Evolutionary conservation across 23 red algal genomes (phyloP).

Genomic region (Chondrus crispus): DNA sequence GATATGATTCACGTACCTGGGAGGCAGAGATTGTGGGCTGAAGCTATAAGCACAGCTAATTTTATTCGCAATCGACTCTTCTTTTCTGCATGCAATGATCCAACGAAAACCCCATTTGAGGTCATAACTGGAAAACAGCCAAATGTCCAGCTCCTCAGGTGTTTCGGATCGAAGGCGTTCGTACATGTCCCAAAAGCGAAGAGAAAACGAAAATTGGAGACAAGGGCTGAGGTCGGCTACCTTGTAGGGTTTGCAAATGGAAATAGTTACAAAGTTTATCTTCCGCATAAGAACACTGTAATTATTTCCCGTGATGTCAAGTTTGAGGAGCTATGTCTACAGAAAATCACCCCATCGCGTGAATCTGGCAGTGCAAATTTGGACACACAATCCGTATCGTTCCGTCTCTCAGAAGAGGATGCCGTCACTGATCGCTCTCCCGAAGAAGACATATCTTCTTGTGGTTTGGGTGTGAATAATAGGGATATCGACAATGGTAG

Average conservation of each 20-base stretch:
- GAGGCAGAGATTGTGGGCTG: not conserved
- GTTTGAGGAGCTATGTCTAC: too few species aligned
- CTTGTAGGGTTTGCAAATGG: conserved; percentile 19
- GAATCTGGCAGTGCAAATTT: too few species aligned
- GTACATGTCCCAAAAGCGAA: not conserved
- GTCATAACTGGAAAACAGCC: not conserved
- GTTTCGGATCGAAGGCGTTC: conserved; percentile 1
- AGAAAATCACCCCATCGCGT: too few species aligned
- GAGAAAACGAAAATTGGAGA: not conserved
- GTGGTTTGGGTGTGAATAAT: too few species aligned
- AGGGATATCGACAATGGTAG: too few species aligned
- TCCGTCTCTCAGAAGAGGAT: too few species aligned
- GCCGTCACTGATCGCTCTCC: too few species aligned
- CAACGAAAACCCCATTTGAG: conserved; percentile 6
- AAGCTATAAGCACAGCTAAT: not conserved
- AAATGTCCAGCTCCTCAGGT: not conserved
- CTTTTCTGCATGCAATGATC: not conserved
- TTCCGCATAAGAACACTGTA: not conserved
- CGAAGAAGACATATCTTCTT: too few species aligned
- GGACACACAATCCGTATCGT: too few species aligned
- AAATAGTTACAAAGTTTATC: not conserved
- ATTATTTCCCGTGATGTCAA: not conserved
- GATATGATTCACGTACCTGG: not conserved
- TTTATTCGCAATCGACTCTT: not conserved
- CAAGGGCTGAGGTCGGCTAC: not conserved